Base-by-base conservation (phyloP, 805 yeast species). In the Starmerella scarabaei region DNA sequence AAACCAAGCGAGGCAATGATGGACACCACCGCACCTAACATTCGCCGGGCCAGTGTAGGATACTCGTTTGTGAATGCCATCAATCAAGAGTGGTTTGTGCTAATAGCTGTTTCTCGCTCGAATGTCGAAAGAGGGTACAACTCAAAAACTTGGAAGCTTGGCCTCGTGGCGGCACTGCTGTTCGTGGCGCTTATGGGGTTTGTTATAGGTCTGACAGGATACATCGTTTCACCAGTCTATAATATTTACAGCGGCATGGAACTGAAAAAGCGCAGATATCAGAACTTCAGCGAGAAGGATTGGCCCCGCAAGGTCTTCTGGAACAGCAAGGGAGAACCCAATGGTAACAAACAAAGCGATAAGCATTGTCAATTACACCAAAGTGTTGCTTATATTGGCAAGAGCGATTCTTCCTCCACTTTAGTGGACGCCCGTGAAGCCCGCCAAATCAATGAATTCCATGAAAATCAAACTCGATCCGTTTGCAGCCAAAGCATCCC, bases 221-320 rank as follows among this genome's bases (percentile, higher is more conserved):
- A 38, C 21, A 48, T 43, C 26, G 49, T 53, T 3, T 8, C 31
- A 8, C 51, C 55, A 3, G 21, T 50, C 15, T 36, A 41, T 27
- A 36, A 41, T 21, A 50, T 52, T 9, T 50, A 50, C 37, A 24
- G 42, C 6, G 48, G 45, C 12, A 47, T 52, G 51, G 48, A 40
- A 16, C 33, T 47, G 1, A 14, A 35, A 19, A 30, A 44, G 4
- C 28, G 34, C 3, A 21, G 26, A 11, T 23, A 23, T 23, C 7
- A 11, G 9, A 7, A 23, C 26, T 7, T 7, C 26, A 23, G 26
- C 26, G 26, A 23, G 7, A 23, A 23, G 26, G 26, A 23, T 11
- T 7, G 7, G 11, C 7, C 26, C 7, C 7, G 26, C 7, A 7
- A 23, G 26, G n/a, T n/a, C n/a, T n/a, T n/a, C n/a, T n/a, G n/a